Evolutionary conservation across 306 rosid genomes (phyloP).

Genomic region (Oemleria cerasiformis): DNA sequence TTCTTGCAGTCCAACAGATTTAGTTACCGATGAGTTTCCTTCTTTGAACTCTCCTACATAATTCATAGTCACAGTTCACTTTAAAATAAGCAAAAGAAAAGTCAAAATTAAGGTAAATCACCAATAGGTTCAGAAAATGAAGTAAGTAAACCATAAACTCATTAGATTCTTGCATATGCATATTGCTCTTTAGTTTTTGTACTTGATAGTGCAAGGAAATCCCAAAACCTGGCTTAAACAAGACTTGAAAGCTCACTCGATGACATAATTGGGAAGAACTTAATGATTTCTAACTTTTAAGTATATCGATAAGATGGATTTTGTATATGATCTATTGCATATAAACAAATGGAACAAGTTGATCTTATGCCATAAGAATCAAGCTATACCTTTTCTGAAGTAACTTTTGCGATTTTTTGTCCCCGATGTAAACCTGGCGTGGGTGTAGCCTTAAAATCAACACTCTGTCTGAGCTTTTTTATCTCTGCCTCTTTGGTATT

Average conservation of each 20-base stretch:
- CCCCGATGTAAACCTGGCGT: slow-evolving; percentile 41
- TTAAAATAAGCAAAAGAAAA: neutral
- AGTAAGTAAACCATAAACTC: neutral
- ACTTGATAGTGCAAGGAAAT: neutral
- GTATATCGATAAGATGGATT: neutral
- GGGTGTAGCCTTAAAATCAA: slow-evolving; percentile 53
- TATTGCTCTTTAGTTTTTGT: neutral
- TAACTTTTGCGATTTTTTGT: slow-evolving; percentile 44
- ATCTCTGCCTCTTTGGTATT: slow-evolving; percentile 43
- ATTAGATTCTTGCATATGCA: neutral
- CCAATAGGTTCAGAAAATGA: neutral
- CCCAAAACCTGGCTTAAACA: neutral
- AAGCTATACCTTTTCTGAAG: slow-evolving; percentile 46
- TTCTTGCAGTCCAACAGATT: slow-evolving; percentile 4
- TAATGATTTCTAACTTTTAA: neutral
- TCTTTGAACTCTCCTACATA: slow-evolving; percentile 54
- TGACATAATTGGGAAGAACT: neutral
- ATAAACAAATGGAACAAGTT: neutral
- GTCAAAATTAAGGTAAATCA: neutral
- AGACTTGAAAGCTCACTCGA: neutral
- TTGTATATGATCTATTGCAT: neutral
- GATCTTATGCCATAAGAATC: neutral
- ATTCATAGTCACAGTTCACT: slow-evolving; percentile 8
- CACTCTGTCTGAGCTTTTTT: slow-evolving; percentile 42
- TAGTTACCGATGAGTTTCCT: slow-evolving; percentile 30